These are phyloP conservation scores for Chlorella sp. DNA, from an alignment of 139 green algal genomes.

Conservation along the genomic window DNA sequence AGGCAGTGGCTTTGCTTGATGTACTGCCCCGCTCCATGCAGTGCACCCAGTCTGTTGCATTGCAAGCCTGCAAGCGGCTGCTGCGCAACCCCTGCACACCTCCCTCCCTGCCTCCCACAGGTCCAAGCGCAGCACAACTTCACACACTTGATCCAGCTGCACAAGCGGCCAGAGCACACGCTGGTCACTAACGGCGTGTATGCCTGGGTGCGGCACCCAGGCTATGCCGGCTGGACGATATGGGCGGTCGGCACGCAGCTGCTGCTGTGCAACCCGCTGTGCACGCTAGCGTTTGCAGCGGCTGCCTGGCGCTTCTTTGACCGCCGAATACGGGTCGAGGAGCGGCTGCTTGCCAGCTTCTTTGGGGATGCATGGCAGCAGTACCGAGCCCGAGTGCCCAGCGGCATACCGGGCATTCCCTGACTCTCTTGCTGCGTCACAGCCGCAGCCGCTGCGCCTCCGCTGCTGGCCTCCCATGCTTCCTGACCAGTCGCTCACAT, in stretches of 20 bases:
- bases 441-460: no score
- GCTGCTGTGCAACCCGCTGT: slow-evolving; percentile 81
- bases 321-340: slow-evolving; percentile 66
- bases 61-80: no score
- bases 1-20: no score
- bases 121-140: slow-evolving; percentile 73
- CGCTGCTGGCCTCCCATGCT: no score
- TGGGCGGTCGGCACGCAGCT: slow-evolving; percentile 90
- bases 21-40: no score
- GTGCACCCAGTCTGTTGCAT: background rate
- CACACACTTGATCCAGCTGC: slow-evolving; percentile 73
- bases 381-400: slow-evolving; percentile 56
- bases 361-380: slow-evolving; percentile 65
- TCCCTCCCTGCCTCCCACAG: slow-evolving; percentile 29
- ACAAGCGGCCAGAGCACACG: slow-evolving; percentile 50
- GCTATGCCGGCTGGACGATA: slow-evolving; percentile 90
- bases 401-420: slow-evolving; percentile 61
- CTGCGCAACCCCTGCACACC: background rate
- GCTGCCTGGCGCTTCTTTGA: slow-evolving; percentile 75
- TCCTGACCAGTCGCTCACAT: no score
- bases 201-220: slow-evolving; percentile 82
- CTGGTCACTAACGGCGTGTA: slow-evolving; percentile 77
- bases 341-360: slow-evolving; percentile 66
- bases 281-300: slow-evolving; percentile 55
- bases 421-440: slow-evolving; percentile 34